Evolutionary conservation across 192 early-diverging fungal genomes (phyloP), one percentile per base, ranked within the genome.

Genomic region (Paraglomus brasilianum): DNA sequence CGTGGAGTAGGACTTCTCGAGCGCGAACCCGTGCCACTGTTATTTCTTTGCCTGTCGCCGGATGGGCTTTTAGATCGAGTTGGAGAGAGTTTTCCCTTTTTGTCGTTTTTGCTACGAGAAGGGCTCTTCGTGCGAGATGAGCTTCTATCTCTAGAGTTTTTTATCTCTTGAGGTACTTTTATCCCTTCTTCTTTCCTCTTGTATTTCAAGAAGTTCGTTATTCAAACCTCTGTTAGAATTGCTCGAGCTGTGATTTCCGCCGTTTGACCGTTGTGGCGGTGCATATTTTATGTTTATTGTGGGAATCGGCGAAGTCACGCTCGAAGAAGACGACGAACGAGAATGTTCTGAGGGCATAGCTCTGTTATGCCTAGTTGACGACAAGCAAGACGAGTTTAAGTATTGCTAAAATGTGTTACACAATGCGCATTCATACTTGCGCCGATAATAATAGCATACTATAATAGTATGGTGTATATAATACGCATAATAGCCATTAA

Each of bases 1-100:
- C 41, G 40, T 43, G 50, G 66, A 24, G 40, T 41, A 4, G 66
- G 66, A 24, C 66, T 68, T 53, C 66, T 47, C 22, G 66, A 68
- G 43, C 66, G 51, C 4, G 24, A 17, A 15, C 44, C 39, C 19
- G 10, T 22, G 5, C 36, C 10, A 55, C 46, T 68, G 52, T 41
- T 68, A 19, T 49, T 17, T 11, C 17, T 55, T 55, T 19, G 40
- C 24, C 43, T 66, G 11, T 66, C 50, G 5, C 50, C 49, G 14
- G 66, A 68, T 14, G 66, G 66, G 15, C 66, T 68, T 55, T 68
- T 63, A 13, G 19, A 44, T 8, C 60, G 21, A 5, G 42, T 22
- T 2, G 60, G 11, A 1, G 19, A 22, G 8, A 41, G 43, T 63
- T 63, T 68, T 21, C 66, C 66, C 15, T 52, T 49, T 55, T 68